A percentile compares a stretch with the other conserved stretches of the same genome.
Evolutionary conservation across 1,284 basidiomycete genomes (phyloP).

Genomic region (Ustilago lituana): DNA sequence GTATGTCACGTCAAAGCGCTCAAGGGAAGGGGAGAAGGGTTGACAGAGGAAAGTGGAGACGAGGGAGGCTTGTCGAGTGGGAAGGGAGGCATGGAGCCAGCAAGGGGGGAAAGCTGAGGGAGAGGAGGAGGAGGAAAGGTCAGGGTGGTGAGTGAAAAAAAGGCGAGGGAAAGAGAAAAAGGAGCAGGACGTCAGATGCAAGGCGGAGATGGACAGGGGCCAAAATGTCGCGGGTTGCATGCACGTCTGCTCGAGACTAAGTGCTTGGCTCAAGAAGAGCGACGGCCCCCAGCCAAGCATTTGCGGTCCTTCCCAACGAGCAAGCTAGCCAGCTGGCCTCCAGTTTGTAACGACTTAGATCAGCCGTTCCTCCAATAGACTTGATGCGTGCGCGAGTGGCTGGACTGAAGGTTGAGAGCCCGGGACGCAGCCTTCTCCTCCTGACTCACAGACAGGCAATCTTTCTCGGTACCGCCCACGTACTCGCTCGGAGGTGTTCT

Average conservation of each 20-base stretch:
- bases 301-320: too few species aligned
- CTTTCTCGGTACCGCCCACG: too few species aligned
- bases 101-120: neutral
- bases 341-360: too few species aligned
- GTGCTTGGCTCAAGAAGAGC: slow-evolving; percentile 1
- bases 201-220: slow-evolving; percentile 41
- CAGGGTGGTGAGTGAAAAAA: neutral
- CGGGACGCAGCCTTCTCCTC: neutral
- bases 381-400: neutral
- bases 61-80: too few species aligned
- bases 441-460: neutral
- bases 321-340: too few species aligned
- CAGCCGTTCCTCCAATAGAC: too few species aligned
- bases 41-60: too few species aligned
- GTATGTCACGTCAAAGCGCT: neutral
- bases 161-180: slow-evolving; percentile 1
- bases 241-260: slow-evolving; percentile 17
- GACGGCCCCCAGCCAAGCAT: too few species aligned
- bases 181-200: slow-evolving; percentile 20
- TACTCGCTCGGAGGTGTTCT: too few species aligned
- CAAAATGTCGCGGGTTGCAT: slow-evolving; percentile 46
- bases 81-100: too few species aligned
- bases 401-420: slow-evolving; percentile 12
- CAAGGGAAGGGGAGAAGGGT: neutral
- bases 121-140: neutral